Evolutionary conservation across 805 yeast species (phyloP).

Genomic region (Wickerhamomyces queroliae): DNA sequence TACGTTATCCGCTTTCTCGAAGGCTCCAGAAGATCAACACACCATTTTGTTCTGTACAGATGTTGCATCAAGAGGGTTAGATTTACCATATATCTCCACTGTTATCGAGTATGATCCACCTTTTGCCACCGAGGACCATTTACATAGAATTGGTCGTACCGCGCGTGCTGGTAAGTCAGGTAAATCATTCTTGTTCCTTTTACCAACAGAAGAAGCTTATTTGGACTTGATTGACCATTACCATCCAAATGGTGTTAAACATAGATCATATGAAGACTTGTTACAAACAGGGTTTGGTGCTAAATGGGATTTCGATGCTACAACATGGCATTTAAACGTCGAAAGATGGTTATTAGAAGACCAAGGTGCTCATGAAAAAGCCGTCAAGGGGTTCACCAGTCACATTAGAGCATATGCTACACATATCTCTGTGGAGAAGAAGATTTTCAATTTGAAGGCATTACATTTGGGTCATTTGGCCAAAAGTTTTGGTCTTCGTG

Average conservation of each 20-base stretch:
- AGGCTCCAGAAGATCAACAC: constrained; percentile 39
- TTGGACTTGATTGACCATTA: constrained; percentile 51
- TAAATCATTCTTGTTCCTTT: constrained; percentile 64
- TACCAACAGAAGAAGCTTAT: constrained; percentile 93
- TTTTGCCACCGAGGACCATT: constrained; percentile 86
- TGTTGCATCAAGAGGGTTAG: constrained; percentile 96
- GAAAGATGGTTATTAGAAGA: constrained; percentile 87
- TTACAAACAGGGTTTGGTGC: constrained; percentile 34
- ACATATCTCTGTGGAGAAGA: constrained; percentile 76
- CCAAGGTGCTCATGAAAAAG: constrained; percentile 49
- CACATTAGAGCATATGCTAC: constrained; percentile 96
- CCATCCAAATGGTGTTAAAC: constrained; percentile 52
- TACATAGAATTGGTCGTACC: constrained; percentile 95
- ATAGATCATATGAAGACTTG: constrained; percentile 41
- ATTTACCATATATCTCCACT: constrained; percentile 77
- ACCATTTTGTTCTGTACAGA: constrained; percentile 88
- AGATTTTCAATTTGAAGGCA: constrained; percentile 70
- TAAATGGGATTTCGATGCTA: constrained; percentile 90
- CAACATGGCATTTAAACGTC: constrained; percentile 89
- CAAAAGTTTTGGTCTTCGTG: constrained; percentile 90
- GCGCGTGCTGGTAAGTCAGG: constrained; percentile 96
- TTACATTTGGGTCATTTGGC: constrained; percentile 96
- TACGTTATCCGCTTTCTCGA: constrained; percentile 44
- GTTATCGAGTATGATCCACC: constrained; percentile 96
- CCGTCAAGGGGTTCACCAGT: constrained; percentile 78